These are phyloP conservation scores for Apiospora saccharicola DNA, from an alignment of 2,329 filamentous ascomycete genomes.

Conservation along the genomic window DNA sequence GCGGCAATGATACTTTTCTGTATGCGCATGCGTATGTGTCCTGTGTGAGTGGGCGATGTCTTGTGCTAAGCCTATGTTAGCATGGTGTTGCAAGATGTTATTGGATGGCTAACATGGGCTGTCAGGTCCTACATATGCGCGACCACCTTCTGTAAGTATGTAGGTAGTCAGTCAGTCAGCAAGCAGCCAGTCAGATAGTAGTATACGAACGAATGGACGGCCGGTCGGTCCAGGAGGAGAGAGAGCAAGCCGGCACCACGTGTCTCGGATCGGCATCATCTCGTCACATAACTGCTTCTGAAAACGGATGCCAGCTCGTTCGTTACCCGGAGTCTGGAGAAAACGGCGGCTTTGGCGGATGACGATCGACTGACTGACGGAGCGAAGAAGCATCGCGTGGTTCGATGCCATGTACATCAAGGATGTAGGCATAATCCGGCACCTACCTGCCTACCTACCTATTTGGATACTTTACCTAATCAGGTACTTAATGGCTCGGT, in stretches of 20 bases:
- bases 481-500: neutral
- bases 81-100: neutral
- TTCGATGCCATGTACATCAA: neutral
- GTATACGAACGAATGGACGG: neutral
- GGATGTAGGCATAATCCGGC: neutral
- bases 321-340: neutral
- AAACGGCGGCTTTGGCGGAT: neutral
- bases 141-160: neutral
- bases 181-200: neutral
- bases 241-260: neutral
- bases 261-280: neutral
- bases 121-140: neutral
- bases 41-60: neutral
- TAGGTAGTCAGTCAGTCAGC: neutral
- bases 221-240: neutral
- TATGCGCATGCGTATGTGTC: neutral
- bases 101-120: neutral
- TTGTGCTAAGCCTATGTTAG: neutral
- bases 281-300: neutral
- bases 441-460: neutral
- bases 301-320: neutral
- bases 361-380: conserved; percentile 2
- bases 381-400: neutral
- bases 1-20: neutral
- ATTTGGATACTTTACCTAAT: neutral